These are phyloP conservation scores for Phytophthora pini DNA, from an alignment of 352 stramenopile species.

Conservation along the genomic window DNA sequence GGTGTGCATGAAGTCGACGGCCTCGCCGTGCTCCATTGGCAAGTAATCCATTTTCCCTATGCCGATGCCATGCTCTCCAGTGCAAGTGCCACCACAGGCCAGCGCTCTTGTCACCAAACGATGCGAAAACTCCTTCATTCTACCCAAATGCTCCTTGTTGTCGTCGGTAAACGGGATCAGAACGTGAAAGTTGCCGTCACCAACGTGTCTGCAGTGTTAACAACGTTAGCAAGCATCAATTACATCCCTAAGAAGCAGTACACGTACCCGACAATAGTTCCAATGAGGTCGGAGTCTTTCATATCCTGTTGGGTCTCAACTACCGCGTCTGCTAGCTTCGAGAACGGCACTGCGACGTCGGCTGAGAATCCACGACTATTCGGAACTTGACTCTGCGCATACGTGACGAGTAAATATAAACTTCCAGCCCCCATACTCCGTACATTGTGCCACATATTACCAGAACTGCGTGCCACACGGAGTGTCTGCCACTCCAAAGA, in stretches of 20 bases:
- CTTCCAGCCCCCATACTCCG: background rate
- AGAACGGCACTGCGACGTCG: constrained; percentile 97
- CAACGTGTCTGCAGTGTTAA: constrained; percentile 60
- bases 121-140: constrained; percentile 89
- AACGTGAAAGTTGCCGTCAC: constrained; percentile 98
- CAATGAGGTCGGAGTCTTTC: constrained; percentile 80
- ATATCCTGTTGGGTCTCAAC: constrained; percentile 92
- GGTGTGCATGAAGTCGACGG: constrained; percentile 91
- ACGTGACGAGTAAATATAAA: background rate
- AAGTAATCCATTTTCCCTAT: constrained; percentile 95
- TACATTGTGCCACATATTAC: constrained; percentile 29
- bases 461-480: constrained; percentile 81
- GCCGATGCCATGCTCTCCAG: constrained; percentile 96
- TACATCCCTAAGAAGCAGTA: background rate
- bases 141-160: constrained; percentile 83
- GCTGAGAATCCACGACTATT: constrained; percentile 87
- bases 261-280: constrained; percentile 88
- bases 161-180: constrained; percentile 92
- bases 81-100: constrained; percentile 94
- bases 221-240: constrained; percentile 1
- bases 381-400: constrained; percentile 59
- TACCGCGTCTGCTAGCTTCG: constrained; percentile 92
- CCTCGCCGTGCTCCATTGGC: constrained; percentile 88
- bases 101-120: constrained; percentile 79
- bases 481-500: constrained; percentile 78